Evolutionary conservation across 2,329 filamentous ascomycete species (phyloP).

Genomic region (Domatiomyces globalis): DNA sequence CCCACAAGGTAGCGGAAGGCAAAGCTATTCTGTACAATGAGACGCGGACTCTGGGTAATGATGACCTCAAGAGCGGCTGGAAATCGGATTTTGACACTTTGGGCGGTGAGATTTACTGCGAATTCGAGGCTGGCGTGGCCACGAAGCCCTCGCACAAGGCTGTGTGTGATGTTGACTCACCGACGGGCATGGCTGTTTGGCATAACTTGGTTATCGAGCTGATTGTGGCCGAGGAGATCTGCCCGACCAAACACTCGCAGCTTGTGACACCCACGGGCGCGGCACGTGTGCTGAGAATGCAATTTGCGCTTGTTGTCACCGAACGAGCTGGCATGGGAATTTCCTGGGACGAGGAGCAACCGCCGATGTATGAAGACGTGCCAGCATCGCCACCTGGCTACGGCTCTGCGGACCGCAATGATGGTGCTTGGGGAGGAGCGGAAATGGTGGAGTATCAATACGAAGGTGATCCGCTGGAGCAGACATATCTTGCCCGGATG

Average conservation of each 20-base stretch:
- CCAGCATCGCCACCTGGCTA: constrained; percentile 71
- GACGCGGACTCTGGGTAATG: constrained; percentile 61
- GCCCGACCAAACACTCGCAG: constrained; percentile 52
- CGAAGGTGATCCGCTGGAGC: constrained; percentile 29
- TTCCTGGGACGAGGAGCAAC: constrained; percentile 92
- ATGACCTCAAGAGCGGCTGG: constrained; percentile 77
- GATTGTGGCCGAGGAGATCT: constrained; percentile 85
- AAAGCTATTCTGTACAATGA: constrained; percentile 65
- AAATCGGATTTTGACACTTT: constrained; percentile 60
- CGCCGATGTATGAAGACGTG: constrained; percentile 86
- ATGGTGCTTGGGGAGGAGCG: constrained; percentile 21
- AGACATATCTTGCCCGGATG: constrained; percentile 35
- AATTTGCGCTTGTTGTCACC: constrained; percentile 71
- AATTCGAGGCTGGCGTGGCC: constrained; percentile 51
- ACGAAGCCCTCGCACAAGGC: constrained; percentile 46
- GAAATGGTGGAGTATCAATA: constrained; percentile 32
- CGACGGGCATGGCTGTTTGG: constrained; percentile 61
- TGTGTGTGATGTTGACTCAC: constrained; percentile 62
- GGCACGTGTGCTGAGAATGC: constrained; percentile 80
- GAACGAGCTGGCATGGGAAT: constrained; percentile 77
- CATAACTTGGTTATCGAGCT: constrained; percentile 85
- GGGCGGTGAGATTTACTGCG: constrained; percentile 64
- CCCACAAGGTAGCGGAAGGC: constrained; percentile 47
- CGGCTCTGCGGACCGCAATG: constrained; percentile 29
- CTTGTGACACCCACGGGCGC: constrained; percentile 75